Evolutionary conservation across 169 alveolate species (phyloP).

Genomic region (Cryptosporidium viatorum): DNA sequence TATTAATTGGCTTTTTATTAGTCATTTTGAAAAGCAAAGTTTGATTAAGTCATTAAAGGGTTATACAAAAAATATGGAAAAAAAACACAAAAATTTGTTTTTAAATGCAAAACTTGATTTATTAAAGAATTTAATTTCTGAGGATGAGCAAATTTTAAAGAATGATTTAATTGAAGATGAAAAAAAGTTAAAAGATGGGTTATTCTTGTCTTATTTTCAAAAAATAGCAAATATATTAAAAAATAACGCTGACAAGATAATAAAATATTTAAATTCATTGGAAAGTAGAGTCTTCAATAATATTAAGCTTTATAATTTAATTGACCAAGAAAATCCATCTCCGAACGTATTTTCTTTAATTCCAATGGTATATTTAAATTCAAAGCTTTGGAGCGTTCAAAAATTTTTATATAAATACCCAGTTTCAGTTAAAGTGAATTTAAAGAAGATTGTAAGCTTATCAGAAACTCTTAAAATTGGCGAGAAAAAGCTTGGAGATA

Average conservation of each 20-base stretch:
- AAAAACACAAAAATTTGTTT: constrained; percentile 19
- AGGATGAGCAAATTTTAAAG: not conserved
- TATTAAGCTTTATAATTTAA: not conserved
- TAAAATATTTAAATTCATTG: not conserved
- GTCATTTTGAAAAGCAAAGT: not conserved
- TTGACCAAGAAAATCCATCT: not conserved
- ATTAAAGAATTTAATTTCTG: constrained; percentile 3
- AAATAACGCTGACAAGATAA: not conserved
- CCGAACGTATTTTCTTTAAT: constrained; percentile 33
- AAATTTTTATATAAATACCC: constrained; percentile 43
- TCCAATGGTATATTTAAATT: constrained; percentile 23
- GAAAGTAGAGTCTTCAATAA: not conserved
- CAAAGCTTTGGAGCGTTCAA: constrained; percentile 31
- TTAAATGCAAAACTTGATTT: constrained; percentile 19
- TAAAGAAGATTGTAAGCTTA: not conserved
- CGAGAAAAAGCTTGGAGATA: constrained; percentile 1
- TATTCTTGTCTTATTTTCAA: constrained; percentile 1
- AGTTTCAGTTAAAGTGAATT: constrained; percentile 14
- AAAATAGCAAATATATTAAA: not conserved
- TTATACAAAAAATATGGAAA: not conserved
- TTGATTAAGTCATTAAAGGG: not conserved
- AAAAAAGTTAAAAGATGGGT: not conserved
- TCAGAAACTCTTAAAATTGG: constrained; percentile 17
- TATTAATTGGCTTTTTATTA: constrained; percentile 4
- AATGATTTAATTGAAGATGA: not conserved